Conservation (phyloP, 768 basidiomycete genomes). For the Leccinum imitatum region DNA sequence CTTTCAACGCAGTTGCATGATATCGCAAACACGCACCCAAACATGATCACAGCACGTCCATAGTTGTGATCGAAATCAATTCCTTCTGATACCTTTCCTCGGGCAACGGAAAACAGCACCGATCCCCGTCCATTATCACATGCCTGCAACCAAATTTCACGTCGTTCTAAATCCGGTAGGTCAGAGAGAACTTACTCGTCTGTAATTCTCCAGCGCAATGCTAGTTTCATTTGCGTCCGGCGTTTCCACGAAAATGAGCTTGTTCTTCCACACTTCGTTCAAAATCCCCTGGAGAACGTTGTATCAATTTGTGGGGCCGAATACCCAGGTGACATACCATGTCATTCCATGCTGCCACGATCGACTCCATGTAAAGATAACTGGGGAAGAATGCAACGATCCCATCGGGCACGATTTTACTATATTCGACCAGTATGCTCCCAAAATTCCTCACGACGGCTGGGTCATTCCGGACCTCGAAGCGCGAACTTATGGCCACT, state of each 20-base stretch:
- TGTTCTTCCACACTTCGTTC: conserved; percentile 99
- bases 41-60: conserved; percentile 98
- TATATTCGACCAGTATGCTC: conserved; percentile 96
- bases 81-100: conserved; percentile 99
- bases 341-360: conserved; percentile 99
- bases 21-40: conserved; percentile 62
- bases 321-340: conserved; percentile 65
- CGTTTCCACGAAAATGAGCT: conserved; percentile 98
- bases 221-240: conserved; percentile 99
- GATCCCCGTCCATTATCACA: conserved; percentile 99
- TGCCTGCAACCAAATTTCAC: conserved; percentile 51
- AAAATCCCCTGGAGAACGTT: conserved; percentile 75
- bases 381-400: conserved; percentile 99
- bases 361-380: conserved; percentile 99
- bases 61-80: conserved; percentile 99
- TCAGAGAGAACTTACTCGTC: conserved; percentile 59
- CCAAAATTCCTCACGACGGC: conserved; percentile 99
- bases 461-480: conserved; percentile 98
- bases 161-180: neutral
- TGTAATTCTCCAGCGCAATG: conserved; percentile 95
- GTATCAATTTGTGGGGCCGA: neutral
- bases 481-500: conserved; percentile 96
- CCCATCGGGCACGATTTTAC: conserved; percentile 96
- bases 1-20: neutral
- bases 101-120: conserved; percentile 92